phyloP scores from a whole-genome alignment of 1,139 yeast species.

The Kodamaea derodonti region DNA sequence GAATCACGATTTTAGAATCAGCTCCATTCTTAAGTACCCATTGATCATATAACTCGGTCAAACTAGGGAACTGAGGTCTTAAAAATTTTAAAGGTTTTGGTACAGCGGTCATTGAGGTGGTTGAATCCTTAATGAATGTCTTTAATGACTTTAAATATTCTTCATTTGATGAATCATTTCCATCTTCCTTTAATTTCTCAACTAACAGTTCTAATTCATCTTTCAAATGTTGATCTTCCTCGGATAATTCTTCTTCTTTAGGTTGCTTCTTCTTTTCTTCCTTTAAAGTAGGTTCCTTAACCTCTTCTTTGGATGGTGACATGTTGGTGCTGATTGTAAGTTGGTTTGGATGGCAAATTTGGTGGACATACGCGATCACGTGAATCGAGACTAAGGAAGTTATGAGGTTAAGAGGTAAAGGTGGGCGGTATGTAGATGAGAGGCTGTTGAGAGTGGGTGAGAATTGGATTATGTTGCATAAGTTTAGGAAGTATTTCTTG shows the following conservation, averaged over 20 bases:
- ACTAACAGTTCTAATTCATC: slow-evolving; percentile 84
- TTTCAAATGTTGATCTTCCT: slow-evolving; percentile 88
- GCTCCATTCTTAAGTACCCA: slow-evolving; percentile 54
- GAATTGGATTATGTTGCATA: too few species aligned
- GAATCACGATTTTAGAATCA: slow-evolving; percentile 19
- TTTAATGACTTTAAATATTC: slow-evolving; percentile 67
- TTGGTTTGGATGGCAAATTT: not conserved
- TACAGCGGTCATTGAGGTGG: slow-evolving; percentile 98
- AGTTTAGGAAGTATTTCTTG: too few species aligned
- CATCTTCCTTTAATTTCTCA: slow-evolving; percentile 55
- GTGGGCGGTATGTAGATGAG: too few species aligned
- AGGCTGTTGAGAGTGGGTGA: too few species aligned
- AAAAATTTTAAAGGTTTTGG: slow-evolving; percentile 96
- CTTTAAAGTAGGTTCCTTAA: slow-evolving; percentile 6
- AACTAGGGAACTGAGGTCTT: slow-evolving; percentile 75
- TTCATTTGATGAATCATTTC: slow-evolving; percentile 48
- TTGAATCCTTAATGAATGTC: slow-evolving; percentile 80
- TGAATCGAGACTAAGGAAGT: not conserved
- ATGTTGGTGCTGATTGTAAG: not conserved
- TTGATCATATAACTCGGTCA: slow-evolving; percentile 60
- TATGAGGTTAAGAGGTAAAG: not conserved
- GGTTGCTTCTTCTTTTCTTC: slow-evolving; percentile 26
- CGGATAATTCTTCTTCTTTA: slow-evolving; percentile 80
- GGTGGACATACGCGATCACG: not conserved
- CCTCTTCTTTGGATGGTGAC: slow-evolving; percentile 15